Base-by-base conservation (phyloP, 495 filamentous ascomycete species). In the Talaromyces liani region DNA sequence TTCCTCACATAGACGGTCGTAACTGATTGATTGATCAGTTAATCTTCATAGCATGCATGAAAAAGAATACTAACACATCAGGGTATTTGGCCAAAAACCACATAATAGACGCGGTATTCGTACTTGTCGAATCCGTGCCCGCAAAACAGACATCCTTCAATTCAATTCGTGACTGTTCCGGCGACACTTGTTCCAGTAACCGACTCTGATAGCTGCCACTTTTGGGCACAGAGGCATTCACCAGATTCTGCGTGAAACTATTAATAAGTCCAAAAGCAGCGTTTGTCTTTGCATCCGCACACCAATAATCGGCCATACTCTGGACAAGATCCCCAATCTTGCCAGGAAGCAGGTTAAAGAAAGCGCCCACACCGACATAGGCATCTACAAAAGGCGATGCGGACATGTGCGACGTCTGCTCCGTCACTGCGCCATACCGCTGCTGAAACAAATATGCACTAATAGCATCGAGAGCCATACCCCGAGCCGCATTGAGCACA, bases 321-420 rank as follows among this genome's bases (percentile, higher is more conserved):
- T 80, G 73, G 2, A 80, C 7, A n/a, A 69, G 64, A 8, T 73
- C 67, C 58, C 78, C 79, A 7, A 75, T 55, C 47, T 58, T 66
- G 20, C 70, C 72, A 0, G 76, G 75, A 3, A 60, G 5, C 6
- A 81, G 45, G 65, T 78, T 77, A 66, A 81, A 81, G 63, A 82
- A 81, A 0, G 80, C 69, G 3, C 80, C 79, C 2, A 82, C 72
- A 8, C 79, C 78, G 2, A 82, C 81, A 68, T 79, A 80, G 6
- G 77, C 68, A 66, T 77, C 73, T 58, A 78, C 75, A 65, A 76
- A 77, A 4, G 70, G 73, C 6, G 71, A 75, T 18, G 69, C 78
- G 20, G 66, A 68, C 66, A 75, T 69, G 60, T 65, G 64, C n/a
- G 58, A 63, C 36, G 65, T 68, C 33, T 63, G 67, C 72, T 75